Conservation (phyloP, 345 rosid species). For the Barbarea vulgaris region DNA sequence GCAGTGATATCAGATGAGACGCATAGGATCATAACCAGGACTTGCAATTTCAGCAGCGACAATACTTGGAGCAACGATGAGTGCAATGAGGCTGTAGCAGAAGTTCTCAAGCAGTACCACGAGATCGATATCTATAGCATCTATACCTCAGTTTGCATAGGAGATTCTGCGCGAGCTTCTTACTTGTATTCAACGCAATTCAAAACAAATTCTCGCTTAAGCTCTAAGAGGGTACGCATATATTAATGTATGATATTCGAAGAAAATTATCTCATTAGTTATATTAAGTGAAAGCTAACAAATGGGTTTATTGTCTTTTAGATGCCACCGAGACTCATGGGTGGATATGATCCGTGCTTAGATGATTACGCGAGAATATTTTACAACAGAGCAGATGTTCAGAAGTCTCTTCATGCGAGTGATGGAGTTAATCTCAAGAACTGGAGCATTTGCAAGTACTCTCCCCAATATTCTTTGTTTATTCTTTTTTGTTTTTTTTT, state of each 20-base stretch:
- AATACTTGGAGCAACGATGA: constrained; percentile 85
- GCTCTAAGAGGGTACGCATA: constrained; percentile 31
- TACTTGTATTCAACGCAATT: constrained; percentile 27
- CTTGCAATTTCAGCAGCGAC: constrained; percentile 78
- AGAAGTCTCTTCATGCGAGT: constrained; percentile 80
- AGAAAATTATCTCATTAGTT: not conserved
- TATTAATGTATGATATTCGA: not conserved
- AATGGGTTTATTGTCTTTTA: not conserved
- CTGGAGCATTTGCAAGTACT: constrained; percentile 98
- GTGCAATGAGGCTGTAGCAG: constrained; percentile 56
- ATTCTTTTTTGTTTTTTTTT: not conserved
- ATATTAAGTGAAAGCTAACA: not conserved
- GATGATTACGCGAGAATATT: constrained; percentile 73
- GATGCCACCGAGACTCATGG: constrained; percentile 78
- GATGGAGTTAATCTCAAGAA: constrained; percentile 61
- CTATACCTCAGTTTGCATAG: constrained; percentile 73
- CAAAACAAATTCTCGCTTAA: constrained; percentile 19
- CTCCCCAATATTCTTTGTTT: not conserved
- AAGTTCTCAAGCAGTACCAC: constrained; percentile 69
- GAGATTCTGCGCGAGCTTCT: constrained; percentile 45
- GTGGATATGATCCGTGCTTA: constrained; percentile 93
- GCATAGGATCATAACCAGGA: constrained; percentile 69
- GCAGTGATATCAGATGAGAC: constrained; percentile 95
- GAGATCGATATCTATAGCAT: constrained; percentile 91
- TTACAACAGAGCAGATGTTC: constrained; percentile 91